Percentiles rank a stretch among this genome's conserved stretches.
phyloP scores from a whole-genome alignment of 1,284 basidiomycete genomes.

The Cryptococcus neoformans region DNA sequence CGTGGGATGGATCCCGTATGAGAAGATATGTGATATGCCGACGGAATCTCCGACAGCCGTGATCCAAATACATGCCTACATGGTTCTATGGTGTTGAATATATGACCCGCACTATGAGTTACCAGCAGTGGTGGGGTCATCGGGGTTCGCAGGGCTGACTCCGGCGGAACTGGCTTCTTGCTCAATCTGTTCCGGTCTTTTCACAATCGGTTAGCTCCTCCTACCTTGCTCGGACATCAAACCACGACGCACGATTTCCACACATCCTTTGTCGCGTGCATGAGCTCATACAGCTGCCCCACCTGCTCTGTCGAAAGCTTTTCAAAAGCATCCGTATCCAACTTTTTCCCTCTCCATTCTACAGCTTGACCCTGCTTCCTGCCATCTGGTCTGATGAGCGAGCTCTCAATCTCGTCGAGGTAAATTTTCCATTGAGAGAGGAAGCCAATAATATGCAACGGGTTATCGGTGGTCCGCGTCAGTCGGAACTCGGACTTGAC shows the following conservation, averaged over 20 bases:
- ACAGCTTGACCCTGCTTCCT: constrained; percentile 44
- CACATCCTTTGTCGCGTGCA: constrained; percentile 80
- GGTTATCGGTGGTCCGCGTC: constrained; percentile 75
- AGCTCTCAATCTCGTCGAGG: constrained; percentile 61
- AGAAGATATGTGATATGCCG: no score
- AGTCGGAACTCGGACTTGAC: constrained; percentile 85
- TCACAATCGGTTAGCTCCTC: neutral
- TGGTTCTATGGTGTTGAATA: neutral
- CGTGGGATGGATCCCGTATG: no score
- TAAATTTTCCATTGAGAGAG: constrained; percentile 90
- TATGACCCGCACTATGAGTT: neutral
- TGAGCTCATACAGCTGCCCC: constrained; percentile 85
- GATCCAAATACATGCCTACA: neutral
- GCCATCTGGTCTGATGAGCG: constrained; percentile 22
- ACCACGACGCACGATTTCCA: constrained; percentile 60
- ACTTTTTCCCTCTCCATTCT: constrained; percentile 62
- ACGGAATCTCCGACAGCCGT: no score
- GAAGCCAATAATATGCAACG: constrained; percentile 82
- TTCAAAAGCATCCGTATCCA: constrained; percentile 74
- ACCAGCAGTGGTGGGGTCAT: neutral
- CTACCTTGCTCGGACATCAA: neutral
- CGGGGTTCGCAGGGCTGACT: neutral
- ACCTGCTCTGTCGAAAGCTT: constrained; percentile 87
- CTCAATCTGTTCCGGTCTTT: constrained; percentile 17
- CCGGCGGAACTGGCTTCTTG: constrained; percentile 16